Evolutionary conservation across 352 stramenopile genomes (phyloP), one percentile per base, ranked within the genome.

Genomic region (Pythium sukuiense): DNA sequence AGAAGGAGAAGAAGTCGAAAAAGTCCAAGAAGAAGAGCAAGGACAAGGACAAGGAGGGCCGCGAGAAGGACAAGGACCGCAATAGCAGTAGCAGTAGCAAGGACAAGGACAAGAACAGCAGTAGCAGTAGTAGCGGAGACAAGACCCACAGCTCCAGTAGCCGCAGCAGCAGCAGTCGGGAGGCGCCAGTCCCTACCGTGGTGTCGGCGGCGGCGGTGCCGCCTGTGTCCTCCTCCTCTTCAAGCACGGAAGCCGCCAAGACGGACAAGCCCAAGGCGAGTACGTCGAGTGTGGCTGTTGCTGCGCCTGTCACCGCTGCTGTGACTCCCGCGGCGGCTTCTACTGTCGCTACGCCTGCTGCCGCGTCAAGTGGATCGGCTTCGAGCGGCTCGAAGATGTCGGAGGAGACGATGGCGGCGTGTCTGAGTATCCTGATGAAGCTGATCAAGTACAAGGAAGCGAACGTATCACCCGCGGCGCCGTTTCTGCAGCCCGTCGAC

Each of bases 401-500:
- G 14, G 82, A 92, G 8, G 59, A 74, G 13, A 70, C 79, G 9
- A 71, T 85, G 63, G 75, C 70, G 8, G 76, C 80, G 16, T 95
- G 85, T 48, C 76, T 88, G 0, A 65, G 61, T 2, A 56, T 94
- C 8, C 68, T 95, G 37, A 92, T 91, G 79, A 92, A 90, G 58
- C 62, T 95, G 62, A 90, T 94, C 76, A 93, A 94, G 73, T 85
- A 90, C 66, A 93, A 94, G 62, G 87, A 94, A 60, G 82, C 76
- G 1, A 87, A 75, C 59, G 76, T 90, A 35, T 87, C 76, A 33
- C 78, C 85, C 4, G 87, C 87, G 3, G 79, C 84, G 13, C 86
- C 87, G 9, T 95, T 95, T 55, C 72, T 95, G 6, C 83, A 94
- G 50, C 85, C 87, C 0, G 87, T 95, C 32, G 87, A 95, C 48